Conservation (phyloP, 768 basidiomycete species). For the Hygrocybe coccinea region DNA sequence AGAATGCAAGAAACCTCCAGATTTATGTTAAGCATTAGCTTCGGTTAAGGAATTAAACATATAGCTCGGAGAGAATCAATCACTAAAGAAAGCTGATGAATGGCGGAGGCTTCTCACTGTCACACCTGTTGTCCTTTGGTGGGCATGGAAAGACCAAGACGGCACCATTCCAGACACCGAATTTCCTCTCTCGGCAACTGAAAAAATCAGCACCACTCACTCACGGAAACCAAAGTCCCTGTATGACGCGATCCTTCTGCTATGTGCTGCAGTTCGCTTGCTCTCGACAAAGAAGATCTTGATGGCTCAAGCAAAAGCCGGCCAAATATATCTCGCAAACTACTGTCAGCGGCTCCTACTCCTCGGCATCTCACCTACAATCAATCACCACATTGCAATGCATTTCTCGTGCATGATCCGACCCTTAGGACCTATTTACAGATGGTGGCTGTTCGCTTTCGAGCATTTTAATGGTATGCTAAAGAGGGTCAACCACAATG, state of each 20-base stretch:
- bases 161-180: constrained; percentile 16
- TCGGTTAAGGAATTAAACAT: constrained; percentile 1
- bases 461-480: constrained; percentile 33
- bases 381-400: constrained; percentile 28
- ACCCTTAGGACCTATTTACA: constrained; percentile 28
- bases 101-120: constrained; percentile 24
- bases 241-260: constrained; percentile 13
- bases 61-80: constrained; percentile 30
- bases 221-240: constrained; percentile 9
- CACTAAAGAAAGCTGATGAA: constrained; percentile 30
- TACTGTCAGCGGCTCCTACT: constrained; percentile 9
- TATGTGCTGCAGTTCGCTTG: constrained; percentile 18
- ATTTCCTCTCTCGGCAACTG: constrained; percentile 17
- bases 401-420: constrained; percentile 21
- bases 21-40: neutral
- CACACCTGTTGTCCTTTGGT: constrained; percentile 26
- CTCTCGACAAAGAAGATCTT: constrained; percentile 18
- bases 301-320: constrained; percentile 17
- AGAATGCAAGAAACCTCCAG: constrained; percentile 25
- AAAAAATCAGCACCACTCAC: constrained; percentile 13
- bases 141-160: constrained; percentile 16
- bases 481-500: constrained; percentile 29
- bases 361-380: constrained; percentile 15
- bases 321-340: constrained; percentile 23
- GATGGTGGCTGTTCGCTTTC: constrained; percentile 34